Conservation (phyloP, 208 protist genomes). For the Leishmania major region DNA sequence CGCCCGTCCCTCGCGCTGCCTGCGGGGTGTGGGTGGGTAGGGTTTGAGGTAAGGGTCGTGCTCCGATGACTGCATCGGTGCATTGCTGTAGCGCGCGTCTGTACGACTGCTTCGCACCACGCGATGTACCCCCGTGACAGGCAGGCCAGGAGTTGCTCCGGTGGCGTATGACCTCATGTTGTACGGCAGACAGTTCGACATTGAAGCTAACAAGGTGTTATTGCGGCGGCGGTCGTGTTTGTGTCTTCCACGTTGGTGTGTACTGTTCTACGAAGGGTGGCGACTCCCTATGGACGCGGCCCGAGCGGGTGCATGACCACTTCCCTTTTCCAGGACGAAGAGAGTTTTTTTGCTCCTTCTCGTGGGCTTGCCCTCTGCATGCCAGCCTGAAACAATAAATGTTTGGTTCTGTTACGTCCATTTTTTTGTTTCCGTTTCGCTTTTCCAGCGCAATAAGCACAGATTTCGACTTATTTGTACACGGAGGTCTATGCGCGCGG, state of each 20-base stretch:
- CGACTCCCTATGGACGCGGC: too few species aligned
- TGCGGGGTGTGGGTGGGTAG: background rate
- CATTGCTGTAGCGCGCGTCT: background rate
- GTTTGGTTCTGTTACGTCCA: background rate
- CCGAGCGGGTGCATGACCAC: too few species aligned
- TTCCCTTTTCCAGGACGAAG: background rate
- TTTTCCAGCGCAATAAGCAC: background rate
- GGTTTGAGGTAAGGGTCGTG: background rate
- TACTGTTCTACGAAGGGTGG: too few species aligned
- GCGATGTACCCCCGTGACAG: background rate
- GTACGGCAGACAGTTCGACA: background rate
- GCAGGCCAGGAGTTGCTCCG: too few species aligned
- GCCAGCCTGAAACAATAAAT: too few species aligned
- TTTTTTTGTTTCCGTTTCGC: background rate
- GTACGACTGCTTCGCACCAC: background rate
- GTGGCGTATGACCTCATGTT: background rate
- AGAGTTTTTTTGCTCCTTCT: background rate
- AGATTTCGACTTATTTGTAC: background rate
- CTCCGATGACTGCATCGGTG: background rate
- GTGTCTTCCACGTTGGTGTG: too few species aligned
- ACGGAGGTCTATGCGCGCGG: background rate
- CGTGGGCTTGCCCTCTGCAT: background rate
- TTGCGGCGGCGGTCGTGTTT: background rate
- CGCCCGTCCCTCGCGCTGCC: too few species aligned
- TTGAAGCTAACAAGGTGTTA: too few species aligned